These are phyloP conservation scores for Zoysia pacifica DNA, from an alignment of 176 grass and related monocot genomes.

Conservation along the genomic window DNA sequence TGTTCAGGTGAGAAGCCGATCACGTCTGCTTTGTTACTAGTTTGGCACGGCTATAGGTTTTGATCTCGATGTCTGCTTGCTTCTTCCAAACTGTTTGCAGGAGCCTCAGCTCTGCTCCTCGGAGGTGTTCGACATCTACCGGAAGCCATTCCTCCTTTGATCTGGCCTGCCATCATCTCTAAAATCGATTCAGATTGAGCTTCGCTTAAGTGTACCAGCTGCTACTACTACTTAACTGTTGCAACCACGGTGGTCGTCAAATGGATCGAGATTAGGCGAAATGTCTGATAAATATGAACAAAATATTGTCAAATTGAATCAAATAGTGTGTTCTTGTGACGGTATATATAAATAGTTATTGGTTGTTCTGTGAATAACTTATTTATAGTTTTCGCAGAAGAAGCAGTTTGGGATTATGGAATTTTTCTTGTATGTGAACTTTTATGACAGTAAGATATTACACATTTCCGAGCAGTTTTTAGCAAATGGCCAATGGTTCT, in stretches of 20 bases:
- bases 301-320: background rate
- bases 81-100: conserved; percentile 39
- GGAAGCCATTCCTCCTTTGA: conserved; percentile 81
- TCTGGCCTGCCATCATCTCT: background rate
- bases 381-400: background rate
- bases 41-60: background rate
- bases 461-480: no score
- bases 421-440: background rate
- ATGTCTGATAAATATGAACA: background rate
- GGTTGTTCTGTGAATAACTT: background rate
- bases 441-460: background rate
- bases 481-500: no score
- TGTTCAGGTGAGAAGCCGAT: conserved; percentile 51
- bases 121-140: conserved; percentile 80
- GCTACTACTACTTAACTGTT: background rate
- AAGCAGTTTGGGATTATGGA: background rate
- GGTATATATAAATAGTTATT: background rate
- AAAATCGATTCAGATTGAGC: background rate
- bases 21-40: background rate
- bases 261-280: no score
- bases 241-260: background rate
- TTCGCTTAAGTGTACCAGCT: background rate
- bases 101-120: conserved; percentile 91
- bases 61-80: background rate
- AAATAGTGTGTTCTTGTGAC: background rate